Evolutionary conservation across 2,329 filamentous ascomycete species (phyloP).

Genomic region (Aspergillus jensenii): DNA sequence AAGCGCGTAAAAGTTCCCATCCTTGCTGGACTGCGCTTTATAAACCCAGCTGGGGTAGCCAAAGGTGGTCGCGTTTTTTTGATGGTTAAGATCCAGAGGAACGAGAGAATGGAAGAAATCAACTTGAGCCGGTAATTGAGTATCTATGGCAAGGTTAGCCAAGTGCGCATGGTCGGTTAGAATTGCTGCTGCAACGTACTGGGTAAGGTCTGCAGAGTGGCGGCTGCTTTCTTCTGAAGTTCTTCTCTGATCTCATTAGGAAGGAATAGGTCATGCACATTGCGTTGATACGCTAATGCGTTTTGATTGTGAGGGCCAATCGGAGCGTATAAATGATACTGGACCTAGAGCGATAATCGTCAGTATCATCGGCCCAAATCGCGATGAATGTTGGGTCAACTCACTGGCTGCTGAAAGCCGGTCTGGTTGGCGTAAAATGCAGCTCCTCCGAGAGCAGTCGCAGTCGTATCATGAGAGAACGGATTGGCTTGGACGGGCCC

Average conservation of each 20-base stretch:
- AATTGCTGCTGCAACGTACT: constrained; percentile 51
- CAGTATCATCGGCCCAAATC: neutral
- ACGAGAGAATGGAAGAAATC: constrained; percentile 93
- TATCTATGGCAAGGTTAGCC: constrained; percentile 43
- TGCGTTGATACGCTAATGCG: constrained; percentile 79
- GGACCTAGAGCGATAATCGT: constrained; percentile 52
- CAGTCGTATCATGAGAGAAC: constrained; percentile 69
- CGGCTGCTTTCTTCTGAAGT: constrained; percentile 82
- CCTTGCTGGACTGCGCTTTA: constrained; percentile 86
- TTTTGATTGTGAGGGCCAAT: constrained; percentile 80
- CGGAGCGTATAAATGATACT: constrained; percentile 92
- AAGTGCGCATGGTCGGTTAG: neutral
- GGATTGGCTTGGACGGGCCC: constrained; percentile 63
- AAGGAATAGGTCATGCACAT: constrained; percentile 88
- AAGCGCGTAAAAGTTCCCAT: constrained; percentile 83
- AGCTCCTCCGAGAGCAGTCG: constrained; percentile 55
- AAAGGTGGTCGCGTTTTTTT: constrained; percentile 76
- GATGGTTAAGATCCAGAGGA: constrained; percentile 76
- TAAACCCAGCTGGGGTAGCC: constrained; percentile 93
- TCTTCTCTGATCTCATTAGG: constrained; percentile 85
- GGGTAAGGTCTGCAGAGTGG: constrained; percentile 78
- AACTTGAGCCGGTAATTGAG: constrained; percentile 70
- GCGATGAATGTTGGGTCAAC: constrained; percentile 18
- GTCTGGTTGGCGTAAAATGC: constrained; percentile 65
- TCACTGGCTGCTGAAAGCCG: constrained; percentile 64